phyloP scores from a whole-genome alignment of 2,329 filamentous ascomycete genomes.

The Fusarium chaquense region DNA sequence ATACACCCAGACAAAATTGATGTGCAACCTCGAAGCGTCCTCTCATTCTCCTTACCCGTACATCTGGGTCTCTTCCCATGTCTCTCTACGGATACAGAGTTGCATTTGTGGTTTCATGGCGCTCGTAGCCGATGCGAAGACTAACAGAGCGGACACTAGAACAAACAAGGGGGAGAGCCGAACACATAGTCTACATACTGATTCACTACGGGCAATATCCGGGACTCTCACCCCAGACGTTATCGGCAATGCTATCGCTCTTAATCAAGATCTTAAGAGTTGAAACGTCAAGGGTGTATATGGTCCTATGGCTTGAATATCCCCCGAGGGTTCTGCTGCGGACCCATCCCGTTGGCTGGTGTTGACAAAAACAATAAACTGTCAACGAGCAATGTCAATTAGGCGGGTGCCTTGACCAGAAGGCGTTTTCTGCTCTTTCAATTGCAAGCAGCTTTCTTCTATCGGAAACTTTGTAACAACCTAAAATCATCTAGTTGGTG shows the following conservation, averaged over 20 bases:
- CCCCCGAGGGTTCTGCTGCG: neutral
- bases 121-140: conserved; percentile 6
- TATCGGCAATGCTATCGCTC: conserved; percentile 38
- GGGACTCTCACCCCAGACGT: conserved; percentile 26
- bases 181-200: neutral
- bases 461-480: neutral
- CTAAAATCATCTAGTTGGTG: neutral
- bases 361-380: conserved; percentile 5
- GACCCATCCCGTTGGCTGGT: neutral
- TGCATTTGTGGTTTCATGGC: conserved; percentile 8
- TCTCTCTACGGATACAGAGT: conserved; percentile 25
- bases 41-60: neutral
- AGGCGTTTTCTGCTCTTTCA: conserved; percentile 2
- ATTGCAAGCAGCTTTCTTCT: neutral
- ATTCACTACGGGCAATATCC: conserved; percentile 27
- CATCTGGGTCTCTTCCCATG: conserved; percentile 3
- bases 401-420: conserved; percentile 18
- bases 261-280: conserved; percentile 28
- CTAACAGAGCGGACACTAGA: neutral
- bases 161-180: conserved; percentile 1
- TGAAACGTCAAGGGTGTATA: conserved; percentile 32
- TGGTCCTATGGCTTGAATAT: conserved; percentile 6
- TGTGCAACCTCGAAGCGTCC: neutral
- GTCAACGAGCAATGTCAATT: neutral
- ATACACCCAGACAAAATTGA: conserved; percentile 17